These are phyloP conservation scores for Botryosphaeria dothidea DNA, from an alignment of 2,329 filamentous ascomycete genomes.

Conservation along the genomic window DNA sequence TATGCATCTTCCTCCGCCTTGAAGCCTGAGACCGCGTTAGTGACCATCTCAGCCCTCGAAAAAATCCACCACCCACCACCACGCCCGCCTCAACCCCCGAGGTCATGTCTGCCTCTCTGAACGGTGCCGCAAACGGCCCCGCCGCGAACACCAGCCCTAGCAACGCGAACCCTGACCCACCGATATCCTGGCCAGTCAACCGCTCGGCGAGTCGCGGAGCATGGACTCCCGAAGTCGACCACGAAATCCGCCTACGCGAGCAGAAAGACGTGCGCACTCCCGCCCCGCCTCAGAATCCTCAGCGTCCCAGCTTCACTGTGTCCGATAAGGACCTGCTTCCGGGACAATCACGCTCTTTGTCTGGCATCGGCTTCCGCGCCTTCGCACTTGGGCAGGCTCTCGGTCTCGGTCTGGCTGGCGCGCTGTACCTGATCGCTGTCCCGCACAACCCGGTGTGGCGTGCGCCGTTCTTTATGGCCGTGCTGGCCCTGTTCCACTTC, in stretches of 20 bases:
- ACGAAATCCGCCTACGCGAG: constrained; percentile 29
- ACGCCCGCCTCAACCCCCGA: neutral
- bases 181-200: constrained; percentile 34
- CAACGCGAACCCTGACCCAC: neutral
- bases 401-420: constrained; percentile 33
- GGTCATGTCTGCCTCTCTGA: neutral
- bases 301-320: constrained; percentile 2
- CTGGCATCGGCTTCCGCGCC: constrained; percentile 48
- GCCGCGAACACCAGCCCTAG: neutral
- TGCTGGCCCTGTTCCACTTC: constrained; percentile 85
- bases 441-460: constrained; percentile 55
- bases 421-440: constrained; percentile 30
- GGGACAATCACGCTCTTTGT: constrained; percentile 46
- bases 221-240: constrained; percentile 32
- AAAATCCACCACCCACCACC: neutral
- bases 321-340: constrained; percentile 38
- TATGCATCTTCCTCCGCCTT: constrained; percentile 12
- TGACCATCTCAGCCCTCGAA: neutral
- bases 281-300: constrained; percentile 21
- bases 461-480: constrained; percentile 62
- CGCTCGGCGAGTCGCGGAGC: constrained; percentile 27
- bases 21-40: constrained; percentile 1
- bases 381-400: constrained; percentile 45
- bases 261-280: constrained; percentile 12
- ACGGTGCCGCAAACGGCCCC: constrained; percentile 10